Conservation (phyloP, 1,284 basidiomycete species). For the Pseudozyma sp. region DNA sequence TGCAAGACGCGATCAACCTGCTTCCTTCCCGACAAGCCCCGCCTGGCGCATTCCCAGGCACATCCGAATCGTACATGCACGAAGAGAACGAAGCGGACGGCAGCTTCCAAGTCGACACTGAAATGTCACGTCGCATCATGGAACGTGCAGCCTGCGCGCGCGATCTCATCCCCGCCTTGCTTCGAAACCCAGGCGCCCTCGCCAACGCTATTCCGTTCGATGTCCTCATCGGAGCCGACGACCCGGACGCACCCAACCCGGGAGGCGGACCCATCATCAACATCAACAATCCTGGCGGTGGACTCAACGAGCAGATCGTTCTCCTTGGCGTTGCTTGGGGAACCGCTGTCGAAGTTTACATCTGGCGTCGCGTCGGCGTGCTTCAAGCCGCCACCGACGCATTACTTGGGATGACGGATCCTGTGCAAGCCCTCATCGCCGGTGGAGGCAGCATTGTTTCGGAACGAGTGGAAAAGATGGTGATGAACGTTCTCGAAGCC, state of each 20-base stretch:
- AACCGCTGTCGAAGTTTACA: slow-evolving; percentile 53
- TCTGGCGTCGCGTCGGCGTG: slow-evolving; percentile 45
- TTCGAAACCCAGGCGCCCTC: slow-evolving; percentile 43
- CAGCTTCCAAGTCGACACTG: slow-evolving; percentile 37
- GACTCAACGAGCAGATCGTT: slow-evolving; percentile 49
- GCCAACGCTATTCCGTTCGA: slow-evolving; percentile 49
- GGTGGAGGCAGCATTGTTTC: slow-evolving; percentile 33
- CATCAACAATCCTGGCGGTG: slow-evolving; percentile 47
- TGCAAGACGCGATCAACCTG: slow-evolving; percentile 46
- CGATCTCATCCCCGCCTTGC: slow-evolving; percentile 45
- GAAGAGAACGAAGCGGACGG: slow-evolving; percentile 41
- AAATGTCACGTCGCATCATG: slow-evolving; percentile 52
- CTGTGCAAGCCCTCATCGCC: slow-evolving; percentile 26
- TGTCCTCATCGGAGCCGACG: slow-evolving; percentile 37
- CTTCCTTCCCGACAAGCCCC: slow-evolving; percentile 45
- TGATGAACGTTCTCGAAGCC: slow-evolving; percentile 47
- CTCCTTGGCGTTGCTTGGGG: slow-evolving; percentile 51
- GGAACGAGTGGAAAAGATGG: slow-evolving; percentile 47
- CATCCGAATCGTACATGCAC: slow-evolving; percentile 46
- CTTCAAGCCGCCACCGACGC: slow-evolving; percentile 29
- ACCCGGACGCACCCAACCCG: slow-evolving; percentile 17
- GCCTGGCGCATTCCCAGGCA: slow-evolving; percentile 48
- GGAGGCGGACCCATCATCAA: slow-evolving; percentile 32
- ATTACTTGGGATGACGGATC: slow-evolving; percentile 18
- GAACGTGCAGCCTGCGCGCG: slow-evolving; percentile 46